A percentile compares a stretch with the other conserved stretches of the same genome.
Evolutionary conservation across 768 basidiomycete genomes (phyloP).

Genomic region (Lactarius evosmus): DNA sequence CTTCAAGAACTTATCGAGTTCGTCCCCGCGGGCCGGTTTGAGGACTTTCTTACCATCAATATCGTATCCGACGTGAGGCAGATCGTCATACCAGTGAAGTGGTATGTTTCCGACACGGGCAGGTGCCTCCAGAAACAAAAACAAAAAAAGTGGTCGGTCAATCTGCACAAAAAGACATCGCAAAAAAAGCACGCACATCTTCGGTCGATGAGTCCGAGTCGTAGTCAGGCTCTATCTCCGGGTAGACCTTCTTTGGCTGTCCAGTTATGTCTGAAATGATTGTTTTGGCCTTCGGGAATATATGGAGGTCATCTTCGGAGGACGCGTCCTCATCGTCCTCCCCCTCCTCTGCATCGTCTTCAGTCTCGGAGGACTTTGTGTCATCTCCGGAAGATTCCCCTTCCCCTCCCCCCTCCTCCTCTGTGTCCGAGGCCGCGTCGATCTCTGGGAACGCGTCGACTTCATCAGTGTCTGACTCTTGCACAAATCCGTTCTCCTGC

Average conservation of each 20-base stretch:
- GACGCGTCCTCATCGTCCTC: conserved; percentile 35
- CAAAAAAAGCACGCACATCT: conserved; percentile 55
- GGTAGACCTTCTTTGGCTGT: conserved; percentile 78
- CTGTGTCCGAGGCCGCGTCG: conserved; percentile 40
- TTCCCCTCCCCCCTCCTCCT: conserved; percentile 54
- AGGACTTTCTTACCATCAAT: conserved; percentile 92
- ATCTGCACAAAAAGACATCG: conserved; percentile 10
- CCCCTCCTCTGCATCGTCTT: conserved; percentile 32
- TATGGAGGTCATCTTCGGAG: conserved; percentile 49
- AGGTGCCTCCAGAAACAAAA: conserved; percentile 55
- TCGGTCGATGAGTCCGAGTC: conserved; percentile 91
- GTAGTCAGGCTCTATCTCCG: conserved; percentile 87
- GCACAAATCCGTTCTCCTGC: conserved; percentile 36
- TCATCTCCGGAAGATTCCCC: conserved; percentile 53
- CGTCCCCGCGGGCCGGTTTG: conserved; percentile 92
- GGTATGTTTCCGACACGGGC: conserved; percentile 95
- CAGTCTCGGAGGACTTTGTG: conserved; percentile 39
- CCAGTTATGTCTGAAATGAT: conserved; percentile 80
- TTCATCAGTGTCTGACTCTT: conserved; percentile 53
- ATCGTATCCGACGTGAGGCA: conserved; percentile 98
- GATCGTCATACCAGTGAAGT: conserved; percentile 98
- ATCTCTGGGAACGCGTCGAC: conserved; percentile 68
- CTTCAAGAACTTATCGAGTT: conserved; percentile 92
- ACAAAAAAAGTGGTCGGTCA: conserved; percentile 22
- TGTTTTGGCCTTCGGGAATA: conserved; percentile 62